Evolutionary conservation across 208 protist genomes (phyloP), one percentile per base, ranked within the genome.

Genomic region (Trypanosomatidae sp.): DNA sequence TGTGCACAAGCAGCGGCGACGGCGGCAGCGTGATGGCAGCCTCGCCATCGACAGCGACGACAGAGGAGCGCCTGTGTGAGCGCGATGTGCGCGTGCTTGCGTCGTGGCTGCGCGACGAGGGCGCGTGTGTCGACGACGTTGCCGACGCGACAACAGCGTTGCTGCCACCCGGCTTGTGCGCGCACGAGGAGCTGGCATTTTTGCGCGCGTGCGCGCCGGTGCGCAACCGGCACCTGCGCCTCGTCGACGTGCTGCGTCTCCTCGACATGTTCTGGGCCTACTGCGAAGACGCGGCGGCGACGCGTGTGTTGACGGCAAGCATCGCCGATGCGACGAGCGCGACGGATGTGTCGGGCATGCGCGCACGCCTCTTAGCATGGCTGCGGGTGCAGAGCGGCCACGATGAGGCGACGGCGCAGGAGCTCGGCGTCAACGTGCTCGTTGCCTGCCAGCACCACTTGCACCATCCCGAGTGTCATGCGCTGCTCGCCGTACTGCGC

Each of bases 231-330:
- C 79, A 79, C 56, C 46, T 89, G 32, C 66, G 55, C 15, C 48
- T 61, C 22, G 24, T 27, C 18, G 53, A 71, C 19, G 54, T 71
- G 19, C 47, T 74, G 11, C 43, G 25, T 16, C 52, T 89, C 33
- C 10, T 93, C 19, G 43, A 66, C 32, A 46, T 50, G 25, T 75
- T 89, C 45, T 93, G 84, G 80, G n/a, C n/a, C n/a, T n/a, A n/a
- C n/a, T n/a, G n/a, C n/a, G n/a, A n/a, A n/a, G n/a, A n/a, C n/a
- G 38, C 13, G 2, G 47, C 40, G 8, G 68, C 78, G 19, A 58
- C 71, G 19, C 55, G 39, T 20, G 43, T 63, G 2, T 4, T 57
- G 23, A 45, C 42, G 38, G n/a, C n/a, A n/a, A n/a, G n/a, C n/a
- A n/a, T n/a, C n/a, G n/a, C n/a, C n/a, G n/a, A n/a, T n/a, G n/a